Conservation (phyloP, 148 eudicot species). For the Beta vulgaris region DNA sequence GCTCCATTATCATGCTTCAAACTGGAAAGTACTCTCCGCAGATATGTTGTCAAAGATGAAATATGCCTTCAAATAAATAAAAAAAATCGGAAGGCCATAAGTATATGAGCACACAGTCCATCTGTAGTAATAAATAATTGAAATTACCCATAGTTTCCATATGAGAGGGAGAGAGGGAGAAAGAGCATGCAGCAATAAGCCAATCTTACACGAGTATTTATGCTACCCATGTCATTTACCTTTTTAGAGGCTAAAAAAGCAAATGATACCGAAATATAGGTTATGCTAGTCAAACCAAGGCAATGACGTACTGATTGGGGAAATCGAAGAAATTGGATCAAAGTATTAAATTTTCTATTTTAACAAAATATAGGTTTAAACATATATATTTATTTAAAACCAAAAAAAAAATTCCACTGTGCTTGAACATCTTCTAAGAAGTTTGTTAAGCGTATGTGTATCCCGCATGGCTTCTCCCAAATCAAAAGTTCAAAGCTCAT, state of each 20-base stretch:
- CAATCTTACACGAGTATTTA: not conserved
- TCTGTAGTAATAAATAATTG: not conserved
- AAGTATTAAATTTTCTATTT: no score
- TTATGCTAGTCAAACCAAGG: no score
- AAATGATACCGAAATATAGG: no score
- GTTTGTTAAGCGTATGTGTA: no score
- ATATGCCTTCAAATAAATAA: conserved; percentile 57
- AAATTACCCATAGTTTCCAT: not conserved
- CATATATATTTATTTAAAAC: no score
- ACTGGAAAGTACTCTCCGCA: conserved; percentile 51
- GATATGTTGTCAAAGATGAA: conserved; percentile 62
- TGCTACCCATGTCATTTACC: not conserved
- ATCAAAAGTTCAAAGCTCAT: no score
- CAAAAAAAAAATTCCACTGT: no score
- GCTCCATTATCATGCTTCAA: conserved; percentile 75
- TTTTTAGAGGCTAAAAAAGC: not conserved
- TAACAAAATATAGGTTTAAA: no score
- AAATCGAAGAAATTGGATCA: no score
- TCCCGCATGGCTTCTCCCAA: no score
- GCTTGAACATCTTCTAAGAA: no score
- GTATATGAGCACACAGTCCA: not conserved
- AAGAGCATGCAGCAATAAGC: not conserved
- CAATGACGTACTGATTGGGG: no score
- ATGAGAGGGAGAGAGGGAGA: not conserved
- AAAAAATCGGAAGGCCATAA: not conserved